Percentiles rank a stretch among this genome's conserved stretches.
phyloP scores from a whole-genome alignment of 306 rosid species.

The Sphenostylis stenocarpa region DNA sequence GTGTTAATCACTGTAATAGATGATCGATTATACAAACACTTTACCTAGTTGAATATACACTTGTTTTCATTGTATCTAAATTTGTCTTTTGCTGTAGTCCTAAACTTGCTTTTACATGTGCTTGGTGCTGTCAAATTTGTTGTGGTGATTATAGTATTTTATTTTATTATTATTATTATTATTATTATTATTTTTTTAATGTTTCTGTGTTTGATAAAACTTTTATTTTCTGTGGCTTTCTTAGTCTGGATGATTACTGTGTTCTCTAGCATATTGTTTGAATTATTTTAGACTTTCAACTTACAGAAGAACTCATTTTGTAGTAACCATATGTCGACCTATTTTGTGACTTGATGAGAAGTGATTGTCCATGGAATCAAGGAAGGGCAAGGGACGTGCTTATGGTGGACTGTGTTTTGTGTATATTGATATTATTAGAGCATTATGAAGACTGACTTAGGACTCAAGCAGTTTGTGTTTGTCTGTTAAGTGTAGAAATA shows the following conservation, averaged over 20 bases:
- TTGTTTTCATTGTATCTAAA: background rate
- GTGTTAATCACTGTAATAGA: background rate
- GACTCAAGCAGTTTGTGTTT: background rate
- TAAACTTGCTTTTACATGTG: background rate
- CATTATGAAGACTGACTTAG: background rate
- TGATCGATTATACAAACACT: background rate
- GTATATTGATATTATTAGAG: conserved; percentile 3
- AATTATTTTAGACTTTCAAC: background rate
- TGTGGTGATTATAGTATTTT: background rate
- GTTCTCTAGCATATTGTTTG: background rate
- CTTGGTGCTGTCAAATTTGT: background rate
- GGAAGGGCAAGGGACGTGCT: conserved; percentile 1
- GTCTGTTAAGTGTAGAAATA: too few species aligned
- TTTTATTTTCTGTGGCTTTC: background rate
- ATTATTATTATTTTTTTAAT: background rate
- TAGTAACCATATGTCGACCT: background rate
- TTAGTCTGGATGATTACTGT: background rate
- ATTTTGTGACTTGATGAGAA: background rate
- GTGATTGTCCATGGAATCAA: background rate
- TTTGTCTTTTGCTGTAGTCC: background rate
- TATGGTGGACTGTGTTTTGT: background rate
- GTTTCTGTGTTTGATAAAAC: background rate
- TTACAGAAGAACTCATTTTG: background rate
- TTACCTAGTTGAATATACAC: background rate
- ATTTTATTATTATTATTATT: too few species aligned